A percentile compares a stretch with the other conserved stretches of the same genome.
Conservation (phyloP, 208 protist species). For the Crithidia expoeki region DNA sequence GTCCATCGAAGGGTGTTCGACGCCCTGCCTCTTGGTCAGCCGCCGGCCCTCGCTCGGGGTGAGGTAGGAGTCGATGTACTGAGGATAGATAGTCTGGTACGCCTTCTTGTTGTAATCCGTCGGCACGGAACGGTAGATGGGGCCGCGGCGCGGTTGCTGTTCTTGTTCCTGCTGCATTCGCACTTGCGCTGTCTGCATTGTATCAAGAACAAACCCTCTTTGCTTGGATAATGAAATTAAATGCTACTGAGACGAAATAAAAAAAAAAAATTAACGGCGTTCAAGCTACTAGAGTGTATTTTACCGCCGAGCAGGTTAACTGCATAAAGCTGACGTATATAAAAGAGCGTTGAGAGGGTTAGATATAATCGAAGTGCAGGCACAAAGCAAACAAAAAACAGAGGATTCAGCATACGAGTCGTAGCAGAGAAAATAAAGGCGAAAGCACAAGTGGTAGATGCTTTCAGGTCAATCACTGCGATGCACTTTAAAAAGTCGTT, state of each 20-base stretch:
- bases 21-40: conserved; percentile 65
- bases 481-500: too few relatives aligned
- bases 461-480: too few relatives aligned
- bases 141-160: conserved; percentile 16
- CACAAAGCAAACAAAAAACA: too few relatives aligned
- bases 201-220: neutral
- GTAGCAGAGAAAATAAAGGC: too few relatives aligned
- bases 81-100: conserved; percentile 84
- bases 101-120: conserved; percentile 61
- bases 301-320: too few relatives aligned
- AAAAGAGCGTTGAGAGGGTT: too few relatives aligned
- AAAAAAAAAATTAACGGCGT: too few relatives aligned
- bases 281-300: too few relatives aligned
- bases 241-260: neutral
- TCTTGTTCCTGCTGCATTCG: neutral
- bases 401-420: too few relatives aligned
- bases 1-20: conserved; percentile 68
- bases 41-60: conserved; percentile 76
- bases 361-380: too few relatives aligned
- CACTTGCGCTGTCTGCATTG: conserved; percentile 6
- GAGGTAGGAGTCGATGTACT: conserved; percentile 85
- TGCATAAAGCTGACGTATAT: too few relatives aligned
- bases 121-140: conserved; percentile 25
- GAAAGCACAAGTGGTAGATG: too few relatives aligned
- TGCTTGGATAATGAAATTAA: neutral